These are phyloP conservation scores for Bullera alba DNA, from an alignment of 768 basidiomycete species.

Conservation along the genomic window DNA sequence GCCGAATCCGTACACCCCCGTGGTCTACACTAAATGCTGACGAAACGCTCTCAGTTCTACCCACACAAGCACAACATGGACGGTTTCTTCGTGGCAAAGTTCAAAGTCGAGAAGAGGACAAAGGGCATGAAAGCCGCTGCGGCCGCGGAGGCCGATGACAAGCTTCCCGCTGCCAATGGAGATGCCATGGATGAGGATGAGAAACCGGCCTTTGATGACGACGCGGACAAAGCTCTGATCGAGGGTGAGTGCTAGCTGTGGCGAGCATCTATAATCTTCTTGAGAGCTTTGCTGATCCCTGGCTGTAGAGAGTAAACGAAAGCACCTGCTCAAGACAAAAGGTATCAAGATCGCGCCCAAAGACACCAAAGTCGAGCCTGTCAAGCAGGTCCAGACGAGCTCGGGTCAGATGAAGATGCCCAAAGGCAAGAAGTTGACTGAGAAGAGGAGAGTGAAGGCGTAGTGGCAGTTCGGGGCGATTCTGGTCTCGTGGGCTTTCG, in stretches of 20 bases:
- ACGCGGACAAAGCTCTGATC: conserved; percentile 69
- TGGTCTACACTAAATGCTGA: background rate
- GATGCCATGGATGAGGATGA: conserved; percentile 30
- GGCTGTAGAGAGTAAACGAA: conserved; percentile 48
- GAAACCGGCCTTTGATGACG: conserved; percentile 59
- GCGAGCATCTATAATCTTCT: conserved; percentile 1
- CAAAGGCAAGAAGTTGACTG: conserved; percentile 31
- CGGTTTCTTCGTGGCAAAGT: conserved; percentile 97
- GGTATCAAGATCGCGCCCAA: conserved; percentile 45
- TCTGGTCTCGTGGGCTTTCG: too few species aligned
- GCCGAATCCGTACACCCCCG: conserved; percentile 4
- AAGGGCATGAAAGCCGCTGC: conserved; percentile 50
- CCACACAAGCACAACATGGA: conserved; percentile 99
- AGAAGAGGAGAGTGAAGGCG: conserved; percentile 13
- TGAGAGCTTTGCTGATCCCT: background rate
- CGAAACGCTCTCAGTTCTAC: conserved; percentile 31
- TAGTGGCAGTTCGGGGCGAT: conserved; percentile 1
- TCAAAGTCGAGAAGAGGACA: conserved; percentile 77
- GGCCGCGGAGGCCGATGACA: conserved; percentile 31
- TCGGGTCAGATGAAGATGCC: conserved; percentile 19
- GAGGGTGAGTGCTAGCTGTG: conserved; percentile 61
- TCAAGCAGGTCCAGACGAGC: background rate
- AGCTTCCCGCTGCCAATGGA: conserved; percentile 44
- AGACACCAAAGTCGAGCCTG: conserved; percentile 4
- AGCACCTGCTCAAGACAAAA: conserved; percentile 49